These are phyloP conservation scores for Immersiporthe knoxdaviesiana DNA, from an alignment of 2,329 filamentous ascomycete genomes.

Conservation along the genomic window DNA sequence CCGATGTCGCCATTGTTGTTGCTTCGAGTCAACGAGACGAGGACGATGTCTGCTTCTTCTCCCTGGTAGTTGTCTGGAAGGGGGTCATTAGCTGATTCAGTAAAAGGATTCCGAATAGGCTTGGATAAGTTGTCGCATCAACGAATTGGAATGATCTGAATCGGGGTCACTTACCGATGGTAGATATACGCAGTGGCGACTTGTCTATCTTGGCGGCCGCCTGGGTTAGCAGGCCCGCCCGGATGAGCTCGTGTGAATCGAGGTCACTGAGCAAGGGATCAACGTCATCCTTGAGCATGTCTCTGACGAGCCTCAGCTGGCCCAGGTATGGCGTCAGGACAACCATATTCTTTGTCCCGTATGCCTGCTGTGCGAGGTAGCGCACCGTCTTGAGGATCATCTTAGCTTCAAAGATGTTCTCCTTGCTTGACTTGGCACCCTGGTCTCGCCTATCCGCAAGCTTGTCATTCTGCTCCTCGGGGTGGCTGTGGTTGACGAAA, in stretches of 20 bases:
- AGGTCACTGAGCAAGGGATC: conserved; percentile 71
- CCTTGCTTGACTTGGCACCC: conserved; percentile 55
- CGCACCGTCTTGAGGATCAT: conserved; percentile 68
- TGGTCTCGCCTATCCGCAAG: conserved; percentile 56
- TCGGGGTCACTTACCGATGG: conserved; percentile 60
- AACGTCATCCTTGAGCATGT: conserved; percentile 56
- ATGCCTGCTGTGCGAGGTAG: conserved; percentile 73
- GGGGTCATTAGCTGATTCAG: conserved; percentile 10
- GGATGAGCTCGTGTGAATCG: conserved; percentile 65
- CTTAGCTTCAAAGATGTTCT: conserved; percentile 66
- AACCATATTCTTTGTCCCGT: conserved; percentile 66
- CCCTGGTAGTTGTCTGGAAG: conserved; percentile 74
- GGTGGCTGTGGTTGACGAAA: conserved; percentile 66
- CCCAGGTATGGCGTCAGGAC: conserved; percentile 75
- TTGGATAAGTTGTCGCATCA: neutral
- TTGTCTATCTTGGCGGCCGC: conserved; percentile 56
- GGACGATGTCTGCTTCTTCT: conserved; percentile 74
- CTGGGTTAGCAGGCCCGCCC: conserved; percentile 62
- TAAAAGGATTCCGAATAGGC: neutral
- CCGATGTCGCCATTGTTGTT: conserved; percentile 68
- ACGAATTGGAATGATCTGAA: neutral
- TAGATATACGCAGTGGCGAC: conserved; percentile 62
- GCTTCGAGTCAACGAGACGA: conserved; percentile 69
- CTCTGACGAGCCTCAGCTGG: conserved; percentile 62
- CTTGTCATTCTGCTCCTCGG: conserved; percentile 50